Conservation (phyloP, 2,329 filamentous ascomycete species). For the Trematosphaeria pertusa region DNA sequence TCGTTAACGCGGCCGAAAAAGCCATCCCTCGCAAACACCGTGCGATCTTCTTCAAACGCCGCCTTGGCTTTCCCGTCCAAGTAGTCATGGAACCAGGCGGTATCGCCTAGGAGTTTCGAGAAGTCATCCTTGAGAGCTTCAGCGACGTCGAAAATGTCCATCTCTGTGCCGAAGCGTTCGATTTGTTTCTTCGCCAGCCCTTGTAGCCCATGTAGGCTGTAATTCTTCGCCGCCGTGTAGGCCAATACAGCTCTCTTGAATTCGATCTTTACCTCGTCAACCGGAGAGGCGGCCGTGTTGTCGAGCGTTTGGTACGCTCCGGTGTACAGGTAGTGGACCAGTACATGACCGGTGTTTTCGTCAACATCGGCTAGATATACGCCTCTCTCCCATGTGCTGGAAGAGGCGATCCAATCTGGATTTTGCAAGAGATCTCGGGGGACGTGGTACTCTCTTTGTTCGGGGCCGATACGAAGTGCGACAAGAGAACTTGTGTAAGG, state of each 20-base stretch:
- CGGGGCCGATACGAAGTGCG: conserved; percentile 6
- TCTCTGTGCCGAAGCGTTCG: conserved; percentile 4
- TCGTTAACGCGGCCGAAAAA: conserved; percentile 17
- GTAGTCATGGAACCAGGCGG: conserved; percentile 19
- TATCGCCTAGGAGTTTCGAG: conserved; percentile 9
- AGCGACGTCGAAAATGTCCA: conserved; percentile 19
- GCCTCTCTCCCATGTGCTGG: background rate
- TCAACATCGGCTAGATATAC: conserved; percentile 21
- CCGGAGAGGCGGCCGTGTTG: conserved; percentile 3
- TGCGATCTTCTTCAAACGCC: conserved; percentile 20
- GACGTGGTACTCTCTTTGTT: background rate
- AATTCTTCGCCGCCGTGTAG: conserved; percentile 17
- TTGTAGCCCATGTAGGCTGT: conserved; percentile 19
- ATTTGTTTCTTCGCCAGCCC: conserved; percentile 17
- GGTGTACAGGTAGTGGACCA: conserved; percentile 35
- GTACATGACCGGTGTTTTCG: conserved; percentile 22
- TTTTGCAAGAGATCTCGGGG: background rate
- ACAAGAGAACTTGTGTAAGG: conserved; percentile 4
- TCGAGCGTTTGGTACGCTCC: conserved; percentile 34
- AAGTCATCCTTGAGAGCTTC: conserved; percentile 17
- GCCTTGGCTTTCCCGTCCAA: conserved; percentile 13
- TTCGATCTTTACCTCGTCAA: conserved; percentile 13
- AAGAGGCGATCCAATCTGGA: conserved; percentile 4
- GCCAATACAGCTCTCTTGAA: conserved; percentile 21
- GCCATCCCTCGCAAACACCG: conserved; percentile 10